These are phyloP conservation scores for Nemania sp. DNA, from an alignment of 2,329 filamentous ascomycete species.

Conservation along the genomic window DNA sequence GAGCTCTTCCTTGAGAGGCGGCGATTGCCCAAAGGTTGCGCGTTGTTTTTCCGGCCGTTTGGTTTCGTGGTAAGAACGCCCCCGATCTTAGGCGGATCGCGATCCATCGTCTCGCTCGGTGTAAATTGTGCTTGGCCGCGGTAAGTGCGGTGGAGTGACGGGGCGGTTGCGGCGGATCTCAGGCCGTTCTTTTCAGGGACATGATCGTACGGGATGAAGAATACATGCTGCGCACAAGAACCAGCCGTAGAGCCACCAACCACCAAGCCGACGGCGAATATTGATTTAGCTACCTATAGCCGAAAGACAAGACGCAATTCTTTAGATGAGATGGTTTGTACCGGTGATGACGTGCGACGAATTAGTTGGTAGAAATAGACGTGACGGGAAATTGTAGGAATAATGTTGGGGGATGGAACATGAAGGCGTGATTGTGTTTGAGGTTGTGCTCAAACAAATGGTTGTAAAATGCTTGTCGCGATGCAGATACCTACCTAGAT, in stretches of 20 bases:
- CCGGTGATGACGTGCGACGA: background rate
- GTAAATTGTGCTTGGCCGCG: background rate
- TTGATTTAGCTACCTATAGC: background rate
- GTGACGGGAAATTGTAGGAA: conserved; percentile 8
- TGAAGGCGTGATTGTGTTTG: background rate
- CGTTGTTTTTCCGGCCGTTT: conserved; percentile 43
- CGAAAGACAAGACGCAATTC: background rate
- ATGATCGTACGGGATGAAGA: conserved; percentile 16
- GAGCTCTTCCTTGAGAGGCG: conserved; percentile 35
- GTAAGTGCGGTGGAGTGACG: conserved; percentile 9
- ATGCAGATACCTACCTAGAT: background rate
- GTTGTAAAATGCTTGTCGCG: conserved; percentile 18
- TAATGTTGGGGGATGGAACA: background rate
- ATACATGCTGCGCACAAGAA: conserved; percentile 35
- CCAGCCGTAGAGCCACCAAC: background rate
- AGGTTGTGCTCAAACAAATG: background rate
- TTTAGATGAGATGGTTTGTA: conserved; percentile 3
- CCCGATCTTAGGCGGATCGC: conserved; percentile 37
- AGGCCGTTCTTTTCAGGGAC: conserved; percentile 37
- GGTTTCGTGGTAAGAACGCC: conserved; percentile 44
- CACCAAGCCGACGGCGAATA: background rate
- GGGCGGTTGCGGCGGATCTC: conserved; percentile 24
- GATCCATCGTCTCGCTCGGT: conserved; percentile 42
- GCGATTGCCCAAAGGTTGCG: conserved; percentile 40
- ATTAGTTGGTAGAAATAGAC: background rate